phyloP scores from a whole-genome alignment of 2,329 filamentous ascomycete species.

The Xylaria multiplex region DNA sequence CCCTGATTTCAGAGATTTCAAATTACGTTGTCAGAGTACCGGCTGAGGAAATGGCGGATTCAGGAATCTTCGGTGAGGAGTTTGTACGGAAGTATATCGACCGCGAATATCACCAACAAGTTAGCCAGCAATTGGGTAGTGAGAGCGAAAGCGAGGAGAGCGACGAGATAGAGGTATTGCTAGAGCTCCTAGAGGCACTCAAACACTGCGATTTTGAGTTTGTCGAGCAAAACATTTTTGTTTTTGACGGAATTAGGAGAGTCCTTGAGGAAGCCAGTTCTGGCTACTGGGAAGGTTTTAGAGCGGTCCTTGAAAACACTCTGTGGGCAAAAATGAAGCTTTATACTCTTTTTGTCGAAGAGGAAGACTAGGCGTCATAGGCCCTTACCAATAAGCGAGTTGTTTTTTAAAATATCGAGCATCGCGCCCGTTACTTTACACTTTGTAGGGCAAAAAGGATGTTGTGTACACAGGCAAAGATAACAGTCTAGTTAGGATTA shows the following conservation, averaged over 20 bases:
- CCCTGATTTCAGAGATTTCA: conserved; percentile 2
- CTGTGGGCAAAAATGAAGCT: too few species aligned
- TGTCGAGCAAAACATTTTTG: neutral
- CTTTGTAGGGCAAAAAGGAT: too few species aligned
- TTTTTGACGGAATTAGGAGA: conserved; percentile 4
- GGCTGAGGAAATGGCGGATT: neutral
- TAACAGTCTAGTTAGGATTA: too few species aligned
- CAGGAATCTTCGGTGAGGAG: neutral
- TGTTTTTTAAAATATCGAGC: too few species aligned
- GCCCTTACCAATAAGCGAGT: too few species aligned
- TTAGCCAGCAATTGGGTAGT: too few species aligned
- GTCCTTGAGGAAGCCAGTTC: neutral
- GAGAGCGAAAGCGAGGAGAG: neutral
- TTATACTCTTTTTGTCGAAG: too few species aligned
- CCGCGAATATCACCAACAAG: neutral
- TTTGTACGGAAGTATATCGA: neutral
- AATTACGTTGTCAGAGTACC: neutral
- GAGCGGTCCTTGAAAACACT: too few species aligned
- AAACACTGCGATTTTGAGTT: conserved; percentile 2
- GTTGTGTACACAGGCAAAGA: too few species aligned
- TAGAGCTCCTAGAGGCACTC: conserved; percentile 5
- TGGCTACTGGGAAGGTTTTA: too few species aligned
- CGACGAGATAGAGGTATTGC: neutral
- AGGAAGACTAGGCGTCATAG: too few species aligned
- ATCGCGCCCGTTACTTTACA: too few species aligned